Base-by-base conservation (phyloP, 2,329 filamentous ascomycete genomes). In the Pyricularia sp. region DNA sequence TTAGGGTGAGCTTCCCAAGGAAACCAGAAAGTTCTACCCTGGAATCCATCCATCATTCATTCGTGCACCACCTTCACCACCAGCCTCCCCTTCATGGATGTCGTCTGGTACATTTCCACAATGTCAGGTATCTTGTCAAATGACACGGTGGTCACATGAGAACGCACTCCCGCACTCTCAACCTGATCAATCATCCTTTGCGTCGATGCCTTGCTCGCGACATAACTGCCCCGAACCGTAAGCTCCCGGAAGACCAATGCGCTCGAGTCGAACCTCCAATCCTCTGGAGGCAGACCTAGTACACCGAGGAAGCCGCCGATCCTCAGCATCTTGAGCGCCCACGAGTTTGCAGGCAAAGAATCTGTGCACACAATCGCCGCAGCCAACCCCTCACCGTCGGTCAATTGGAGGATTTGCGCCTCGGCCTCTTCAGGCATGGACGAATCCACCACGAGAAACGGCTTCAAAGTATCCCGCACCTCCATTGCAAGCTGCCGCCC, bases 311-410 rank as follows among this genome's bases (percentile, higher is more conserved):
- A 68, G 1, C 73, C 74, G 4, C 71, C 72, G 13, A 73, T 69
- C 7, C 73, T 66, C 16, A 75, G 67, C 2, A 71, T 65, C 8
- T 62, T 65, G 10, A 74, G 65, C 1, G 73, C 68, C 73, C 73
- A 75, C 3, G 68, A 66, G 60, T 73, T 75, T 10, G 71, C 73
- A 0, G 66, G 64, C 10, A 75, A 60, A 0, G 70, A 73, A 59
- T 75, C 73, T 1, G 73, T 75, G 66, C 73, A 75, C 7, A 73
- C 72, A 2, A 75, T 66, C 1, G 67, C 70, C 3, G 71, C 73
- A 1, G 72, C 73, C 16, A 74, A 64, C 0, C 74, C 74, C 53
- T 75, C 73, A 0, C 71, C 72, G 9, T 70, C 49, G 0, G 73
- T 75, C 24, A 73, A 71, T 0, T 71, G 65, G 44, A 68, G 66